Evolutionary conservation across 2,329 filamentous ascomycete genomes (phyloP).

Genomic region (Ophiostoma ips): DNA sequence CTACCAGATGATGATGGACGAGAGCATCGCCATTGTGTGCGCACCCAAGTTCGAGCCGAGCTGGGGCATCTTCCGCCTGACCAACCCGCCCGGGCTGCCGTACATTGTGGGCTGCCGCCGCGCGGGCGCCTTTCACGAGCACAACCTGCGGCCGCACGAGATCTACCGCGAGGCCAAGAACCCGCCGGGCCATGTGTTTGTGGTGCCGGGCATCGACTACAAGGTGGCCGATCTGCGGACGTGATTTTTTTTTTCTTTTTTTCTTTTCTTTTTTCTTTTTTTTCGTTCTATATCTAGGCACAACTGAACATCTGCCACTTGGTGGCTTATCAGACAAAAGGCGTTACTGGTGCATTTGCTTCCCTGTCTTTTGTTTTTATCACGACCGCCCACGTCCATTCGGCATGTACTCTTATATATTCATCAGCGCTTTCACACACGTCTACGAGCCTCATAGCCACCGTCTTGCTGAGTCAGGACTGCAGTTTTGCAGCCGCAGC

Average conservation of each 20-base stretch:
- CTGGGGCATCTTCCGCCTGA: slow-evolving; percentile 85
- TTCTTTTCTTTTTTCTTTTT: background rate
- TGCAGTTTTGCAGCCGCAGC: no score
- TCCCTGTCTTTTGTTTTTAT: background rate
- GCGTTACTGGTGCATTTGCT: background rate
- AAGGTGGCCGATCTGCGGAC: slow-evolving; percentile 38
- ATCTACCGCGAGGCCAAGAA: slow-evolving; percentile 64
- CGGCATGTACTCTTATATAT: background rate
- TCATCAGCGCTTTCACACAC: background rate
- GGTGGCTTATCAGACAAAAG: background rate
- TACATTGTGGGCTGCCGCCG: slow-evolving; percentile 70
- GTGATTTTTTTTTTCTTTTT: background rate
- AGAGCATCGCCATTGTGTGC: slow-evolving; percentile 94
- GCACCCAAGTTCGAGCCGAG: slow-evolving; percentile 66
- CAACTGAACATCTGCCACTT: slow-evolving; percentile 19
- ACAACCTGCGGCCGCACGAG: slow-evolving; percentile 38
- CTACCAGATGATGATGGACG: slow-evolving; percentile 91
- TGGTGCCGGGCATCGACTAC: slow-evolving; percentile 50
- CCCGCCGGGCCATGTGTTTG: slow-evolving; percentile 55
- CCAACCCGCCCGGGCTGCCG: slow-evolving; percentile 79
- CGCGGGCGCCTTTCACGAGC: slow-evolving; percentile 71
- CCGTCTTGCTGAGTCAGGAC: no score
- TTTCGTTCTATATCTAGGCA: background rate
- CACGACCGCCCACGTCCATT: background rate
- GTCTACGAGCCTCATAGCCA: background rate